Evolutionary conservation across 2,329 filamentous ascomycete genomes (phyloP).

Genomic region (Fusarium nanum): DNA sequence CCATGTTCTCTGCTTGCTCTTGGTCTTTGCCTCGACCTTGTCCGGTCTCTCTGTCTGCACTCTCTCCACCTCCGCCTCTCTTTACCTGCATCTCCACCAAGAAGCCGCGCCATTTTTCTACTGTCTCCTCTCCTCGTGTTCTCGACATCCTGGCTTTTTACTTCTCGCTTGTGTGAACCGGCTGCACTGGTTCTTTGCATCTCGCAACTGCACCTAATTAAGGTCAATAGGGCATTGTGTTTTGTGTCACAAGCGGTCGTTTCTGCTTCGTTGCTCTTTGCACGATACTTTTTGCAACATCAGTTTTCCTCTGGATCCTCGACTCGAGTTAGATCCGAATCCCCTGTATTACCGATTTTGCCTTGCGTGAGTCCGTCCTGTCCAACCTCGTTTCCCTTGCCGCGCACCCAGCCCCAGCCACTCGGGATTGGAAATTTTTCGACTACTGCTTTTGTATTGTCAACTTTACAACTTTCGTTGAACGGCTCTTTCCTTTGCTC

Average conservation of each 20-base stretch:
- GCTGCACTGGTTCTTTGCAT: conserved; percentile 27
- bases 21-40: conserved; percentile 27
- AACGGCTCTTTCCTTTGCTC: not conserved
- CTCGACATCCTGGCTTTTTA: conserved; percentile 37
- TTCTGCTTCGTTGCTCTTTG: conserved; percentile 35
- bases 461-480: not conserved
- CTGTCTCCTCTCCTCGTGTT: conserved; percentile 28
- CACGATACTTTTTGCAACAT: conserved; percentile 35
- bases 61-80: conserved; percentile 23
- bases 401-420: conserved; percentile 31
- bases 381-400: conserved; percentile 30
- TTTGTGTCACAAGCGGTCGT: conserved; percentile 28
- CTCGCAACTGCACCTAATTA: conserved; percentile 4
- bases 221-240: conserved; percentile 9
- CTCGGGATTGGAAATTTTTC: conserved; percentile 18
- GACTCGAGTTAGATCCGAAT: conserved; percentile 46
- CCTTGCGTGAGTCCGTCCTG: conserved; percentile 41
- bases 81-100: conserved; percentile 26
- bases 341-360: conserved; percentile 40
- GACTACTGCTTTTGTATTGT: not conserved
- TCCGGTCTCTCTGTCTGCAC: conserved; percentile 14
- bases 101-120: conserved; percentile 34
- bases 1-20: conserved; percentile 16
- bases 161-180: conserved; percentile 14
- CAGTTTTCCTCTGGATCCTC: conserved; percentile 42